A percentile compares a stretch with the other conserved stretches of the same genome.
Evolutionary conservation across 257 asterid species (phyloP).

Genomic region (Solanum etuberosum): DNA sequence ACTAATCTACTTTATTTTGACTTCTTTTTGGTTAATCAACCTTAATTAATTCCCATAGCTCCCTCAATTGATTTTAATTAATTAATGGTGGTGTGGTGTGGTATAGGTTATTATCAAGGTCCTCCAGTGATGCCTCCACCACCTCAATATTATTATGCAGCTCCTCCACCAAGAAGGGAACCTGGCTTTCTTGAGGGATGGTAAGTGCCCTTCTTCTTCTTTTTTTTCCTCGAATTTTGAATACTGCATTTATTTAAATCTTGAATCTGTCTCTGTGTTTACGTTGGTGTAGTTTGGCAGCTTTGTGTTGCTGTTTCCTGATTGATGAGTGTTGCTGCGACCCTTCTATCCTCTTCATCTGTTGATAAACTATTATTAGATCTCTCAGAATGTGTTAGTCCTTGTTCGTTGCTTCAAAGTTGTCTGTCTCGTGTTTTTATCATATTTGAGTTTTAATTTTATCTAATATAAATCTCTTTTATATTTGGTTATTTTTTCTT

Average conservation of each 20-base stretch:
- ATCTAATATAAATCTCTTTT: too few species aligned
- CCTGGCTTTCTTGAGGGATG: conserved; percentile 76
- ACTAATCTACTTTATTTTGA: not conserved
- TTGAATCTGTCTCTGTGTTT: not conserved
- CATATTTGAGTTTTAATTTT: not conserved
- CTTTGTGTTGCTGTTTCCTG: conserved; percentile 66
- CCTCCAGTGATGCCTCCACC: conserved; percentile 93
- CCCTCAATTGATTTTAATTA: not conserved
- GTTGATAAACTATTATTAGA: conserved; percentile 7
- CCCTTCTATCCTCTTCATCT: conserved; percentile 52
- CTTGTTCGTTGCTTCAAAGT: not conserved
- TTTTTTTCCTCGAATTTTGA: not conserved
- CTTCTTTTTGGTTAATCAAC: not conserved
- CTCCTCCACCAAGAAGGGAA: conserved; percentile 61
- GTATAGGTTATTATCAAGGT: conserved; percentile 63
- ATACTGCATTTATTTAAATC: not conserved
- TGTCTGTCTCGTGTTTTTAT: not conserved
- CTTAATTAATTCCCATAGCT: not conserved
- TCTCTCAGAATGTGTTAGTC: not conserved
- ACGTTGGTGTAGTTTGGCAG: conserved; percentile 44
- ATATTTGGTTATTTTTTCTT: too few species aligned
- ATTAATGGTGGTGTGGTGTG: not conserved
- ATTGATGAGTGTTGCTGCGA: conserved; percentile 85
- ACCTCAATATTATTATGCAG: conserved; percentile 65
- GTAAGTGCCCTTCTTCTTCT: conserved; percentile 6